phyloP scores from a whole-genome alignment of 2,329 filamentous ascomycete genomes.

The Phaeoacremonium minimum region DNA sequence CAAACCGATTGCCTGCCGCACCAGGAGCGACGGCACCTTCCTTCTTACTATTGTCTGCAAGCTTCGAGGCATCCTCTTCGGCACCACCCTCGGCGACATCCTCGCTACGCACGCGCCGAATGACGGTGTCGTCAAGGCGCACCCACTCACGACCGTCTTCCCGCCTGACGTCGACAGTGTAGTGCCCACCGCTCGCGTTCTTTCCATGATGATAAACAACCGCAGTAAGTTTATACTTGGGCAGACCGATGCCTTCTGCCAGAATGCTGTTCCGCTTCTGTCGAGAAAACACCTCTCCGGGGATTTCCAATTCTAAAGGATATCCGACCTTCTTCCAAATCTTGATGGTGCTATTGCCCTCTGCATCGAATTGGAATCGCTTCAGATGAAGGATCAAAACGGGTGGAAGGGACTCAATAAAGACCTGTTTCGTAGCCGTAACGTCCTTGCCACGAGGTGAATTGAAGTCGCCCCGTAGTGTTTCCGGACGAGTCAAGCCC shows the following conservation, averaged over 20 bases:
- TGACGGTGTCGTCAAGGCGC: constrained; percentile 87
- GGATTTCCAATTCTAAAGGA: constrained; percentile 89
- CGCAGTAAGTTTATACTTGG: constrained; percentile 80
- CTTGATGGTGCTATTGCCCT: constrained; percentile 80
- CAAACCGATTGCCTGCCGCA: constrained; percentile 65
- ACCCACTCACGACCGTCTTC: constrained; percentile 97
- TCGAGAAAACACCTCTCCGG: constrained; percentile 80
- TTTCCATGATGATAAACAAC: constrained; percentile 98
- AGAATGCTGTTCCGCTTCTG: constrained; percentile 64
- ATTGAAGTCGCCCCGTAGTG: constrained; percentile 78
- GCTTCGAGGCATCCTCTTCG: constrained; percentile 67
- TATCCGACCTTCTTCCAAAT: constrained; percentile 99
- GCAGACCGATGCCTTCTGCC: constrained; percentile 62
- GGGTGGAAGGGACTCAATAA: constrained; percentile 86
- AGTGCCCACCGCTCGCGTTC: constrained; percentile 92
- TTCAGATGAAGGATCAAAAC: constrained; percentile 94
- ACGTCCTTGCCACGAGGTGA: constrained; percentile 72
- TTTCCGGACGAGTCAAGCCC: constrained; percentile 77
- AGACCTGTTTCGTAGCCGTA: constrained; percentile 85
- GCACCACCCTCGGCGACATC: constrained; percentile 84
- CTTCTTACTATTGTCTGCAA: constrained; percentile 63
- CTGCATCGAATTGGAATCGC: constrained; percentile 91
- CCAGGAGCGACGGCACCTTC: constrained; percentile 36
- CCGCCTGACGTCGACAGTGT: constrained; percentile 92
- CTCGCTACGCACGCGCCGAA: constrained; percentile 78